These are phyloP conservation scores for Daldinia loculata DNA, from an alignment of 495 filamentous ascomycete species.

Conservation along the genomic window DNA sequence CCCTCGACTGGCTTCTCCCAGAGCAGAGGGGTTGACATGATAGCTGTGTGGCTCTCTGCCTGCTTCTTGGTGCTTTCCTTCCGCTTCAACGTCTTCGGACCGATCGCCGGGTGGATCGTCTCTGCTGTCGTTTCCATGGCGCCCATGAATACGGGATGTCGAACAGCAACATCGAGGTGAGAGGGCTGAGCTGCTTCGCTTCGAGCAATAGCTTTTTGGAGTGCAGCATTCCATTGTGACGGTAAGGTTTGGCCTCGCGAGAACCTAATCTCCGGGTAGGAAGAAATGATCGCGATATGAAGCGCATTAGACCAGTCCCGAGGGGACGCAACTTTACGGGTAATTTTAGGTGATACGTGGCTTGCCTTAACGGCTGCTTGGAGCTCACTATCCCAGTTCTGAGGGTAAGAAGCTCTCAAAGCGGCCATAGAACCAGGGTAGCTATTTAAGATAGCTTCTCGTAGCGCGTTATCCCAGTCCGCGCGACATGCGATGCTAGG, in stretches of 20 bases:
- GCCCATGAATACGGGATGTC: slow-evolving; percentile 55
- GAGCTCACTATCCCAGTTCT: slow-evolving; percentile 32
- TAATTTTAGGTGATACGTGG: slow-evolving; percentile 9
- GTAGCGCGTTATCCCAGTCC: slow-evolving; percentile 50
- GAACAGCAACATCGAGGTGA: slow-evolving; percentile 42
- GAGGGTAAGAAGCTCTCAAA: slow-evolving; percentile 36
- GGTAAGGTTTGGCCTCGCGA: slow-evolving; percentile 31
- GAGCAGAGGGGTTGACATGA: slow-evolving; percentile 8
- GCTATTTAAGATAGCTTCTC: slow-evolving; percentile 45
- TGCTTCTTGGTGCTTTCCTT: slow-evolving; percentile 14
- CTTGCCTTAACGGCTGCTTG: slow-evolving; percentile 29
- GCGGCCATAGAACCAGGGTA: slow-evolving; percentile 38
- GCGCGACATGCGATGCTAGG: slow-evolving; percentile 38
- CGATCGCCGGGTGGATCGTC: slow-evolving; percentile 50
- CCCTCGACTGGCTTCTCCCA: slow-evolving; percentile 18
- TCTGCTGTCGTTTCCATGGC: slow-evolving; percentile 44
- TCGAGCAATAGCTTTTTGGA: slow-evolving; percentile 40
- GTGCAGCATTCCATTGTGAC: slow-evolving; percentile 36
- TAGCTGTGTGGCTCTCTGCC: not conserved
- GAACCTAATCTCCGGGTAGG: slow-evolving; percentile 41
- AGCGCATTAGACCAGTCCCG: slow-evolving; percentile 51
- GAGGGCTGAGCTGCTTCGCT: slow-evolving; percentile 16
- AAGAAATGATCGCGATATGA: slow-evolving; percentile 43
- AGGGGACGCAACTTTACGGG: slow-evolving; percentile 36
- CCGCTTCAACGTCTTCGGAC: slow-evolving; percentile 15